Base-by-base conservation (phyloP, 495 filamentous ascomycete genomes). In the Trichocladium antarcticum region DNA sequence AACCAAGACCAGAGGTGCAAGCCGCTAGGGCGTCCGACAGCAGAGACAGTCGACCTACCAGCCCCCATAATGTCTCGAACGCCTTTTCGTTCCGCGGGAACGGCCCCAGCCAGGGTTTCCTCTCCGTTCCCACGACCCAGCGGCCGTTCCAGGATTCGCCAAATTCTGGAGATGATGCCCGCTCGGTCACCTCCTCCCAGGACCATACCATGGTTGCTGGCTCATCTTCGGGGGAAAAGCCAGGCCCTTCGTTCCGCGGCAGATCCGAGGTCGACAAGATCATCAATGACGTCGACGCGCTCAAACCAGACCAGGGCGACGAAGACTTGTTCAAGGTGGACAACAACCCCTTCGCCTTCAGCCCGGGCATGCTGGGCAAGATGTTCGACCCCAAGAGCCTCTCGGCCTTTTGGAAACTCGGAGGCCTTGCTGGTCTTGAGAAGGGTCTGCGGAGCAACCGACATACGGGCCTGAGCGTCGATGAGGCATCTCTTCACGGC, bases 61-160 rank as follows among this genome's bases (percentile, higher is more conserved):
- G 88, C 37, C 84, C 88, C 0, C 89, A 94, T 65, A 93, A 95
- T 67, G 66, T 94, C 43, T 89, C 86, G 6, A 89, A 84, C 12
- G 85, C 83, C 14, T 70, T 75, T 12, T 57, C 62, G 2, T 64
- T 71, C 8, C 68, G 69, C 20, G 73, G 63, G 1, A 68, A 65
- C 37, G 70, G 69, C 32, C 69, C 68, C 17, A 62, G 62, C 42
- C 64, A 61, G 28, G 65, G 64, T 27, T 77, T 73, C 50, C 61
- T 77, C 19, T 62, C 74, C 7, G 74, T 77, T 5, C 73, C 74
- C 15, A 68, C 67, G 42, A 61, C 67, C 24, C 62, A 65, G 35
- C 63, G 73, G 36, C 71, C 75, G 10, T 64, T 74, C 42, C 74
- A 79, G 51, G 71, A 77, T 50, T 77, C 74, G 21, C 60, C 77